Conservation (phyloP, 371 early-diverging fungal species). For the Mortierella sp. region DNA sequence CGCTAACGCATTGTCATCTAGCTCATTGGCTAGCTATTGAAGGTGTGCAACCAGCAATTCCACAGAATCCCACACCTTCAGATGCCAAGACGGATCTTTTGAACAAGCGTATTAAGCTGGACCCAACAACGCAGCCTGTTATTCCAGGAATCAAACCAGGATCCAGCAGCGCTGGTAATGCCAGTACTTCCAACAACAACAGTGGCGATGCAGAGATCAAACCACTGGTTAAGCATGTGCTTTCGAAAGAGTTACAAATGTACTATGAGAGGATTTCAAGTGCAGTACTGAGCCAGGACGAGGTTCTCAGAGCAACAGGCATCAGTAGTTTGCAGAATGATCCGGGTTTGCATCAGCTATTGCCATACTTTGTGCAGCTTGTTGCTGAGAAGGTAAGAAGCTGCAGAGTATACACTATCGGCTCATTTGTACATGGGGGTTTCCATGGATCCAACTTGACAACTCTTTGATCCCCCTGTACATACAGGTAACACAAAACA, state of each 20-base stretch:
- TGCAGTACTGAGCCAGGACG: conserved; percentile 82
- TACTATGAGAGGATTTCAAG: conserved; percentile 97
- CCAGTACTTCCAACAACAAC: conserved; percentile 23
- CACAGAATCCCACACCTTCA: conserved; percentile 95
- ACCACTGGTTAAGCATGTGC: conserved; percentile 90
- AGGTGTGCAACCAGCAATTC: conserved; percentile 99
- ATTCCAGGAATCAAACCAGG: conserved; percentile 43
- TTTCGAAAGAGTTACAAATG: conserved; percentile 96
- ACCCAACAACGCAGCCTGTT: conserved; percentile 46
- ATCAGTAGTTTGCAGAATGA: conserved; percentile 90
- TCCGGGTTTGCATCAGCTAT: conserved; percentile 97
- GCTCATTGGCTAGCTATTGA: conserved; percentile 99
- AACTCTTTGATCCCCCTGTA: not conserved
- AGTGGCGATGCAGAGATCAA: conserved; percentile 75
- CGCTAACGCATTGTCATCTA: conserved; percentile 20
- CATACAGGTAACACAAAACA: conserved; percentile 77
- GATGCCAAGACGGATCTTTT: conserved; percentile 69
- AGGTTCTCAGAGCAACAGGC: conserved; percentile 77
- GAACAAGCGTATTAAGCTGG: conserved; percentile 63
- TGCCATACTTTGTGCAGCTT: conserved; percentile 98
- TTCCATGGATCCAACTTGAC: not conserved
- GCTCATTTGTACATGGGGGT: no score
- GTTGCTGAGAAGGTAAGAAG: conserved; percentile 83
- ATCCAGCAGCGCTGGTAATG: not conserved
- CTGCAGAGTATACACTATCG: not conserved